Evolutionary conservation across 805 yeast genomes (phyloP), one percentile per base, ranked within the genome.

Genomic region (Nakazawaea ishiwadae): DNA sequence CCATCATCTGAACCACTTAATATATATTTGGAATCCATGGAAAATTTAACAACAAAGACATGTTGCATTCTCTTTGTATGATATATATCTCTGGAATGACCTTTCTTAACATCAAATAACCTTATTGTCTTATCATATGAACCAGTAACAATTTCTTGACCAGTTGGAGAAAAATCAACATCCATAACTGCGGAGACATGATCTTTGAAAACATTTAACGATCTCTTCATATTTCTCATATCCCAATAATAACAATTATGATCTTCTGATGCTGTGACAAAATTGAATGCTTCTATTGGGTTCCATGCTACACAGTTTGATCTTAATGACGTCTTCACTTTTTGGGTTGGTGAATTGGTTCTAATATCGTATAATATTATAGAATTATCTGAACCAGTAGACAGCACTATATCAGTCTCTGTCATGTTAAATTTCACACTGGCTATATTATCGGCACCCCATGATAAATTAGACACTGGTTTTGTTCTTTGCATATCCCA

Each of bases 41-140:
- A 77, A 62, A 72, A 95, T 49, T 81, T 80, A 31, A 83, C 87
- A 43, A 84, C 75, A 62, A 89, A 87, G 9, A 93, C 85, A 45
- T 91, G 82, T 66, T 93, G 99, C 99, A 93, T 93, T 59, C 99
- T 77, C 68, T 88, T 89, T 11, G 99, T 93, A 56, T 93, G 99
- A 60, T 93, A 93, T 33, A 95, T 75, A 55, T 93, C 99, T 48
- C 97, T 73, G 5, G 96, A 85, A 62, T 91, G 98, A 28, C 99
- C 98, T 48, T 84, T 85, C 27, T 75, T 67, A 1, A 79, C 67
- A 40, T 79, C 79, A 64, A 66, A 93, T 15, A 93, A 79, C 51
- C 99, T 73, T 23, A 93, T 75, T 1, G 98, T 88, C 55, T 88
- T 85, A 63, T 93, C 99, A 60, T 91, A 93, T 0, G 96, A 85